Conservation (phyloP, 805 yeast species). For the Candida silvatica region DNA sequence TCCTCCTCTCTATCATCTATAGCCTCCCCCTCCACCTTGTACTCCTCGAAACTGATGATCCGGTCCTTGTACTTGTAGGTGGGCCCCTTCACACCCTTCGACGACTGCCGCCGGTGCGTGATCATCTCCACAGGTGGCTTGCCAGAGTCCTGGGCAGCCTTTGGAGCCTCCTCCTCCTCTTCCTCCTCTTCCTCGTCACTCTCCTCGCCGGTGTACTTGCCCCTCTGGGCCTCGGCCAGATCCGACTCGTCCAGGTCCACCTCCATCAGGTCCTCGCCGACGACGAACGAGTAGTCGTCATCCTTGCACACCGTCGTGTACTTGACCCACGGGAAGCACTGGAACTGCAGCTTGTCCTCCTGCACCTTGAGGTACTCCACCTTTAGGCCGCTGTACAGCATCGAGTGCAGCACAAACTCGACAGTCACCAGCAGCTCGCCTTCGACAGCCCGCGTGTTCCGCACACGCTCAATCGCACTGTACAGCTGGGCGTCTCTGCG, state of each 20-base stretch:
- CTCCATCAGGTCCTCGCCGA: conserved; percentile 16
- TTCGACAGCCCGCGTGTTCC: conserved; percentile 4
- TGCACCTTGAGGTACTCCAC: conserved; percentile 59
- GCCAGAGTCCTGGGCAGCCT: background rate
- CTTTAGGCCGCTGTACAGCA: conserved; percentile 57
- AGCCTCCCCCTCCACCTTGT: conserved; percentile 14
- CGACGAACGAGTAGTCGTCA: conserved; percentile 21
- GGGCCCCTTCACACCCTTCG: background rate
- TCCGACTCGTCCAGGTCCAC: conserved; percentile 6
- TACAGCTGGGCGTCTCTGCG: conserved; percentile 3
- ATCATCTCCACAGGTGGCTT: background rate
- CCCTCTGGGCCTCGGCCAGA: background rate
- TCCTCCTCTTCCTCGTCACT: conserved; percentile 2
- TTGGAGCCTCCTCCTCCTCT: conserved; percentile 1
- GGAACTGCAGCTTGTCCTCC: conserved; percentile 48
- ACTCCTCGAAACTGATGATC: conserved; percentile 19
- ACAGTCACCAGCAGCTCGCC: conserved; percentile 9
- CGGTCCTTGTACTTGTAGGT: conserved; percentile 7
- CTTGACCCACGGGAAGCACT: conserved; percentile 73
- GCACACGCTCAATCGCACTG: conserved; percentile 26
- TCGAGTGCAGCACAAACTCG: conserved; percentile 53
- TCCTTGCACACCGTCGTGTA: conserved; percentile 35
- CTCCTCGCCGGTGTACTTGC: too few relatives aligned
- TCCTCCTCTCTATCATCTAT: too few relatives aligned
- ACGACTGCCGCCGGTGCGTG: conserved; percentile 1